A percentile compares a stretch with the other conserved stretches of the same genome.
phyloP scores from a whole-genome alignment of 805 yeast species.

The Starmerella vaccinii region DNA sequence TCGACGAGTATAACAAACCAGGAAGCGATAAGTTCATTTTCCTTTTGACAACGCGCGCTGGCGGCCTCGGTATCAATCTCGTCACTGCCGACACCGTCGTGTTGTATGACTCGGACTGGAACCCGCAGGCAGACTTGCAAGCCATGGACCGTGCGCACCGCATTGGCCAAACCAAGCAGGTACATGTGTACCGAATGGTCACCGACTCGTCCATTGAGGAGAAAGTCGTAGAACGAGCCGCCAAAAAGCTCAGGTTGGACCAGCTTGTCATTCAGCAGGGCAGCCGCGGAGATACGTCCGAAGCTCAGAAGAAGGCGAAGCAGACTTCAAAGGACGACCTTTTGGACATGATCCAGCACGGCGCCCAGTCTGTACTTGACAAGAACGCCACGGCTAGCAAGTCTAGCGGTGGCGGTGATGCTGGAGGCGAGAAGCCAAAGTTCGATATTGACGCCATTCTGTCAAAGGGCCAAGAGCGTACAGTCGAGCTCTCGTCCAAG shows the following conservation, averaged over 20 bases:
- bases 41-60: constrained; percentile 86
- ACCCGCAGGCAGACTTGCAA: constrained; percentile 94
- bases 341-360: constrained; percentile 91
- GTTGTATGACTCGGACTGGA: constrained; percentile 90
- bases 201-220: constrained; percentile 96
- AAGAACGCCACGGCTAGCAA: constrained; percentile 20
- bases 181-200: constrained; percentile 79
- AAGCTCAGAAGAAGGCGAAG: constrained; percentile 36
- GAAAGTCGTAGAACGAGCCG: constrained; percentile 90
- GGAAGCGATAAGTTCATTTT: constrained; percentile 75
- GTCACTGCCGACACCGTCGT: constrained; percentile 88
- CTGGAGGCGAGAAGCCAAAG: background rate
- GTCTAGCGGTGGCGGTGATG: background rate
- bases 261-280: constrained; percentile 96
- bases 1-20: constrained; percentile 82
- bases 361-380: constrained; percentile 83
- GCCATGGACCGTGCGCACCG: constrained; percentile 98
- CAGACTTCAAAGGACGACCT: constrained; percentile 60
- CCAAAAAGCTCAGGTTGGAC: constrained; percentile 83
- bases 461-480: constrained; percentile 69
- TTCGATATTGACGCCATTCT: constrained; percentile 74
- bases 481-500: constrained; percentile 66
- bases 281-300: constrained; percentile 35
- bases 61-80: constrained; percentile 89
- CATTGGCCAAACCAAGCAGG: constrained; percentile 95